Conservation (phyloP, 176 grass and related monocot species). For the Phoenix dactylifera region DNA sequence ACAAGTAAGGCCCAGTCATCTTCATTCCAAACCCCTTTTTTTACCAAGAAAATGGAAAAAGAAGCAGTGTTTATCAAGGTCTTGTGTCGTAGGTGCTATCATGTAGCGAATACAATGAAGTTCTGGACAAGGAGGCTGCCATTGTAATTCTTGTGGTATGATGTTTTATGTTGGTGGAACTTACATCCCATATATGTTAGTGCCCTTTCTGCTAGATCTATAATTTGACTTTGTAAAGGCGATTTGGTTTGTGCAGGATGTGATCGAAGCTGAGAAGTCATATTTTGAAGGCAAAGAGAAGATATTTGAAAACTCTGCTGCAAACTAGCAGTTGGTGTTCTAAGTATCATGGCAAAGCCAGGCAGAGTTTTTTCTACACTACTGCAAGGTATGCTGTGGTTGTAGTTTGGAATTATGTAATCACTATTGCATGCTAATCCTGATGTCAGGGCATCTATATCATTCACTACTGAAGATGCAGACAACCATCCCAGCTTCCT, state of each 20-base stretch:
- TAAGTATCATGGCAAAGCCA: too few species aligned
- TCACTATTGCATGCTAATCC: too few species aligned
- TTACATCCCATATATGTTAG: not conserved
- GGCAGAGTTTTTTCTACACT: too few species aligned
- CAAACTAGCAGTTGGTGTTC: too few species aligned
- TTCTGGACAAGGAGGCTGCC: slow-evolving; percentile 69
- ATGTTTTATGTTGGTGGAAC: not conserved
- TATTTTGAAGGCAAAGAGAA: slow-evolving; percentile 32
- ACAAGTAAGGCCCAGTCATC: slow-evolving; percentile 27
- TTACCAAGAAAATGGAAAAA: not conserved
- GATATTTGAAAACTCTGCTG: too few species aligned
- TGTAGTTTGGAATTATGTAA: too few species aligned
- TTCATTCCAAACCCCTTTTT: not conserved
- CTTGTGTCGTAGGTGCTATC: slow-evolving; percentile 36
- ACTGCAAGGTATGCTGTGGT: too few species aligned
- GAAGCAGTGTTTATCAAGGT: not conserved
- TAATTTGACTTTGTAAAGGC: not conserved
- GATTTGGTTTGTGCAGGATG: slow-evolving; percentile 21
- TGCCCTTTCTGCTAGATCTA: too few species aligned
- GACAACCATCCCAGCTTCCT: too few species aligned
- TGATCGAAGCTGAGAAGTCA: slow-evolving; percentile 45
- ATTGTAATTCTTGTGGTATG: slow-evolving; percentile 57
- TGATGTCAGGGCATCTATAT: too few species aligned
- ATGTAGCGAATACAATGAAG: slow-evolving; percentile 79
- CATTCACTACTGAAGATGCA: too few species aligned